Percentiles rank a stretch among this genome's conserved stretches.
Conservation (phyloP, 495 filamentous ascomycete genomes). For the Aspergillus taichungensis region DNA sequence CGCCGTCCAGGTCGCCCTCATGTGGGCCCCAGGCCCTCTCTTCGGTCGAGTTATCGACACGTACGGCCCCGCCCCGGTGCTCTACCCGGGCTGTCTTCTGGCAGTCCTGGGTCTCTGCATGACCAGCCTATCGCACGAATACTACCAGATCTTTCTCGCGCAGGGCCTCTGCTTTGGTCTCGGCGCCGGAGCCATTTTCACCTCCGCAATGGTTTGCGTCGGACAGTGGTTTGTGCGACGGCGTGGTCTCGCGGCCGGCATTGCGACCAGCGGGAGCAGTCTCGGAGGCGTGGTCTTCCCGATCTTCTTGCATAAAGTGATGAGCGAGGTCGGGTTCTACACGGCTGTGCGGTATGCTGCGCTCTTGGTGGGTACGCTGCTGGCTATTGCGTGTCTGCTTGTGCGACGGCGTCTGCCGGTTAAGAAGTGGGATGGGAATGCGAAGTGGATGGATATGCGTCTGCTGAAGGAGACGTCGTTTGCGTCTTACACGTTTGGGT, state of each 20-base stretch:
- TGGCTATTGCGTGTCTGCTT: constrained; percentile 12
- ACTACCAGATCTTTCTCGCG: constrained; percentile 23
- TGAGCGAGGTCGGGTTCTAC: constrained; percentile 14
- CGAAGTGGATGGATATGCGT: constrained; percentile 21
- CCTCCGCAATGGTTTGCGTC: constrained; percentile 15
- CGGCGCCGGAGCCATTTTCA: constrained; percentile 23
- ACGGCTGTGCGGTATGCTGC: constrained; percentile 20
- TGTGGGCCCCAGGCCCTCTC: constrained; percentile 24
- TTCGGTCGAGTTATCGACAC: constrained; percentile 25
- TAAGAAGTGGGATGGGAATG: constrained; percentile 18
- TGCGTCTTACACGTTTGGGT: constrained; percentile 19
- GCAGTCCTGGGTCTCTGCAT: constrained; percentile 22
- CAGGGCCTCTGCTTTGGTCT: constrained; percentile 22
- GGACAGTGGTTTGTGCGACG: constrained; percentile 43
- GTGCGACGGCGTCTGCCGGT: constrained; percentile 17
- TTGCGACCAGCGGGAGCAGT: constrained; percentile 20
- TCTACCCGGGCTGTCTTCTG: constrained; percentile 16
- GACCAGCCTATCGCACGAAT: constrained; percentile 16
- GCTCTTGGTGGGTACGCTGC: constrained; percentile 21
- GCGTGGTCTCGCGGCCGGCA: constrained; percentile 21
- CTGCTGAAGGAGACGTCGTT: constrained; percentile 21
- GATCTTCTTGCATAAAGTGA: constrained; percentile 15
- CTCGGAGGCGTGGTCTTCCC: constrained; percentile 32
- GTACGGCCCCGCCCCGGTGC: constrained; percentile 16
- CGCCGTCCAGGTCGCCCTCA: constrained; percentile 20